phyloP scores from a whole-genome alignment of 1,284 basidiomycete species.

The Microbotryomycetes sp. region DNA sequence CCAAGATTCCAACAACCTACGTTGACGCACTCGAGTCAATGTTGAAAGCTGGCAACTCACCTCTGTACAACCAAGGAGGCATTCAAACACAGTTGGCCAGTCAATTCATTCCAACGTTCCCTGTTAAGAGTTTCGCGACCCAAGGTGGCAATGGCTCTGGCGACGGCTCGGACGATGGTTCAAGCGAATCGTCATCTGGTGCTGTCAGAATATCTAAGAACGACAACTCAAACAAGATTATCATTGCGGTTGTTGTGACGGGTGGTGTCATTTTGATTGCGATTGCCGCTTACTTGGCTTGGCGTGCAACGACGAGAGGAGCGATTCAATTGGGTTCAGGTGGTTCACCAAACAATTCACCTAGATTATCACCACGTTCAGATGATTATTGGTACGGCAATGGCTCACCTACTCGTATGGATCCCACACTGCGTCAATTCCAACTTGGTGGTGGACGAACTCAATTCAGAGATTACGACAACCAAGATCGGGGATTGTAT shows the following conservation, averaged over 20 bases:
- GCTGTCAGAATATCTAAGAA: not conserved
- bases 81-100: conserved; percentile 29
- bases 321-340: conserved; percentile 15
- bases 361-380: not conserved
- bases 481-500: too few species aligned
- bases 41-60: conserved; percentile 23
- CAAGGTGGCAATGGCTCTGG: not conserved
- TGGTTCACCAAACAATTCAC: not conserved
- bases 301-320: conserved; percentile 28
- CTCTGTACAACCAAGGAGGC: conserved; percentile 26
- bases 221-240: conserved; percentile 28
- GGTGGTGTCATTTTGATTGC: conserved; percentile 27
- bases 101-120: conserved; percentile 29
- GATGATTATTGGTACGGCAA: too few species aligned
- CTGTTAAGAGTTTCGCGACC: conserved; percentile 23
- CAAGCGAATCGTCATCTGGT: not conserved
- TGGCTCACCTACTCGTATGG: not conserved
- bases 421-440: conserved; percentile 10
- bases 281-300: conserved; percentile 27
- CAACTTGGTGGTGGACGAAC: conserved; percentile 17
- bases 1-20: conserved; percentile 21
- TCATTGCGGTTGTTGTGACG: conserved; percentile 32
- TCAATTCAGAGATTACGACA: not conserved
- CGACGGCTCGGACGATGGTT: not conserved
- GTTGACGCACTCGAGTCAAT: conserved; percentile 32